These are phyloP conservation scores for Camillea tinctor DNA, from an alignment of 2,329 filamentous ascomycete genomes.

Conservation along the genomic window DNA sequence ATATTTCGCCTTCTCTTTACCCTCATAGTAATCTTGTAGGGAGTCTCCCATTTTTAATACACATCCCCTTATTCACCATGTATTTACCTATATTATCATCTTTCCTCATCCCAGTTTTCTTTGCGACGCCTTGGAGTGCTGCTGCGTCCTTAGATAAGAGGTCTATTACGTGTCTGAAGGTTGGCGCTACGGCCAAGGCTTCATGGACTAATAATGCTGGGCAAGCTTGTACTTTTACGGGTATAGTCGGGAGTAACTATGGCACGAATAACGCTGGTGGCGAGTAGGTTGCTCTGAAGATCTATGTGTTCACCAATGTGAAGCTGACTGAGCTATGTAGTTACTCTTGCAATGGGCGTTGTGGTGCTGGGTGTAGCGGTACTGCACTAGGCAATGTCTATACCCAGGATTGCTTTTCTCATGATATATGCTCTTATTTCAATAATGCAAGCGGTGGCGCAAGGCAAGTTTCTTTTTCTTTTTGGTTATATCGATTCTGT, in stretches of 20 bases:
- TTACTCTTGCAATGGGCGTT: constrained; percentile 49
- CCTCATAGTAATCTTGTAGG: too few species aligned
- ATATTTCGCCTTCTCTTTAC: too few species aligned
- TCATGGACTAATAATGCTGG: constrained; percentile 45
- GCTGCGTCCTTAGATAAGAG: constrained; percentile 16
- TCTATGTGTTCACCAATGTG: too few species aligned
- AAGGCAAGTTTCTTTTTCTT: constrained; percentile 34
- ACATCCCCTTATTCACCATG: background rate
- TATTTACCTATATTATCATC: constrained; percentile 2
- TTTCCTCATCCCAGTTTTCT: constrained; percentile 6
- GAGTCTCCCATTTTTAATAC: too few species aligned
- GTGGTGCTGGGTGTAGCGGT: constrained; percentile 46
- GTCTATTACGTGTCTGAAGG: constrained; percentile 39
- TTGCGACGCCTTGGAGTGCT: constrained; percentile 11
- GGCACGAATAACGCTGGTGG: constrained; percentile 42
- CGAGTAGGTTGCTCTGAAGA: constrained; percentile 36
- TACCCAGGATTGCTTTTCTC: constrained; percentile 50
- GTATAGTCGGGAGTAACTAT: constrained; percentile 47
- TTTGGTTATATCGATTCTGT: too few species aligned
- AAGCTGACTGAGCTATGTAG: constrained; percentile 25
- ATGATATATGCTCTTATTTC: constrained; percentile 52
- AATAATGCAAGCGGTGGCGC: constrained; percentile 46
- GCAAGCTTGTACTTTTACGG: constrained; percentile 42
- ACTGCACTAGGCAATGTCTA: constrained; percentile 45
- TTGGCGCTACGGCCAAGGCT: constrained; percentile 43